Evolutionary conservation across 805 yeast genomes (phyloP), one percentile per base, ranked within the genome.

Genomic region (Saccharomycopsis javanensis): DNA sequence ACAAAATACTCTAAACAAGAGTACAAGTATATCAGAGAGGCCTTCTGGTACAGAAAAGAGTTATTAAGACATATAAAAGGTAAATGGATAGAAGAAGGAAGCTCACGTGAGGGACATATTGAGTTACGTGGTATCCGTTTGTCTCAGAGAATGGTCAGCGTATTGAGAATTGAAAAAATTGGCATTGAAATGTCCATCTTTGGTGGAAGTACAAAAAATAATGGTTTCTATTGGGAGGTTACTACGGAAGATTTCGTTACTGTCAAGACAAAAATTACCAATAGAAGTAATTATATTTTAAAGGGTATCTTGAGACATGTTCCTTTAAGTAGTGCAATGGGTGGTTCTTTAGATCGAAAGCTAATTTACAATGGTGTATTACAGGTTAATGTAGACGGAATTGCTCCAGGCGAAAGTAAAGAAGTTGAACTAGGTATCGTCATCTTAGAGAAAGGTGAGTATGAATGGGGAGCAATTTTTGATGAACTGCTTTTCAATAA

Each of bases 11-110:
- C 80, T 0, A 78, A 75, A 52, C 82, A 79, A 8, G 88, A 86
- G 59, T 83, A 78, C 35, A 64, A 64, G 50, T 78, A 74, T 55
- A 78, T 81, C 70, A 75, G 81, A 57, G 83, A 82, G 60, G 71
- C 79, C 1, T 94, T 90, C 68, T 92, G 99, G 99, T 79, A 86
- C 61, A 72, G 96, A 57, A 82, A 85, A 57, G 76, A 77, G 60
- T 67, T 94, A 1, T 71, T 92, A 55, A 73, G 77, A 51, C 72
- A 73, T 15, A 63, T 94, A 4, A 67, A 70, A 2, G 96, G 96
- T 1, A 64, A 68, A 1, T 92, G 99, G 99, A 64, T 64, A 23
- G 68, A 73, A 3, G 65, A 61, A n/a, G 51, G 55, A 20, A 71
- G 68, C 18, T 71, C 69, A 42, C 69, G 83, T 30, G 54, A 62